Percentiles rank a stretch among this genome's conserved stretches.
These are phyloP conservation scores for Haplographium delicatum DNA, from an alignment of 495 filamentous ascomycete species.

Conservation along the genomic window DNA sequence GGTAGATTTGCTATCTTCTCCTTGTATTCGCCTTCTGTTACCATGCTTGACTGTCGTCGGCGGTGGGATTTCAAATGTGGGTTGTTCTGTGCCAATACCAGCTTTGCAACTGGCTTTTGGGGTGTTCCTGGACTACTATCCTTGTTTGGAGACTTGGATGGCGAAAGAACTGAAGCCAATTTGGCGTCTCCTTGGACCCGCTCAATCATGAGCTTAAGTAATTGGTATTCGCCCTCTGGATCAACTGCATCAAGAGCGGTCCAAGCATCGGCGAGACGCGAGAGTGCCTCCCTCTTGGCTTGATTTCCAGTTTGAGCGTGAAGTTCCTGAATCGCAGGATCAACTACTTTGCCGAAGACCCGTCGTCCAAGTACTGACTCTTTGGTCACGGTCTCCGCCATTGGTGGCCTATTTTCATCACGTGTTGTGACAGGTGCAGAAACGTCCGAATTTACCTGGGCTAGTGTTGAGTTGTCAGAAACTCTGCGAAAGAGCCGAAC, in stretches of 20 bases:
- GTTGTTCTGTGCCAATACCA: conserved; percentile 76
- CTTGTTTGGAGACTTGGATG: conserved; percentile 30
- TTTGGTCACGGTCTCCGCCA: conserved; percentile 56
- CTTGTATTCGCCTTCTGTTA: conserved; percentile 28
- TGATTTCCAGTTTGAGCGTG: conserved; percentile 71
- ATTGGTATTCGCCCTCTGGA: conserved; percentile 83
- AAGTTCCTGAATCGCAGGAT: conserved; percentile 75
- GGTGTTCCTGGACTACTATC: conserved; percentile 21
- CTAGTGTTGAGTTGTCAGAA: conserved; percentile 54
- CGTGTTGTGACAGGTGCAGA: conserved; percentile 12
- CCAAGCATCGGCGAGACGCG: conserved; percentile 76
- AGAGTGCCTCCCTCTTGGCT: conserved; percentile 74
- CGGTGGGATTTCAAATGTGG: conserved; percentile 77
- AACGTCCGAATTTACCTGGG: conserved; percentile 18
- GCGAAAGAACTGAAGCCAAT: conserved; percentile 41
- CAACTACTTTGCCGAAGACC: conserved; percentile 72
- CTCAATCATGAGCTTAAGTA: conserved; percentile 50
- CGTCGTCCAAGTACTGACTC: conserved; percentile 74
- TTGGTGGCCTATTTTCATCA: conserved; percentile 25
- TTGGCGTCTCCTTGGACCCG: conserved; percentile 43
- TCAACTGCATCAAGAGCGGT: conserved; percentile 78
- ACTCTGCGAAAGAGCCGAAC: conserved; percentile 86
- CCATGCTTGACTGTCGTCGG: conserved; percentile 58
- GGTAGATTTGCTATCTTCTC: conserved; percentile 45
- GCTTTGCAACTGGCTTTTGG: conserved; percentile 41